phyloP scores from a whole-genome alignment of 2,329 filamentous ascomycete genomes.

The Erysiphe pulchra region DNA sequence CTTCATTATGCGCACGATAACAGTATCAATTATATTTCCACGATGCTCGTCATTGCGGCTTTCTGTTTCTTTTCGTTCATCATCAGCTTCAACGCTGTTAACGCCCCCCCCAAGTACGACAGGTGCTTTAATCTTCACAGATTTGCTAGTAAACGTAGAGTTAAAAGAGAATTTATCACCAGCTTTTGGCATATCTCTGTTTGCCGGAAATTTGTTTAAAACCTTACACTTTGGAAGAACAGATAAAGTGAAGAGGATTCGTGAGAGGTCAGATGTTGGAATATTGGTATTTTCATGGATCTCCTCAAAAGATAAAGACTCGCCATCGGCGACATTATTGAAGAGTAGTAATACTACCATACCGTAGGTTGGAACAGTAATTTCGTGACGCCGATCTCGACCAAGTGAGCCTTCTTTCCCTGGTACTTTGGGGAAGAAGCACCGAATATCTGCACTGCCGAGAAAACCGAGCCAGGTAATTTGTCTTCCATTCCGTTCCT shows the following conservation, averaged over 20 bases:
- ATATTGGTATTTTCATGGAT: slow-evolving; percentile 69
- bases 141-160: slow-evolving; percentile 52
- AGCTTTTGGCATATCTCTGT: slow-evolving; percentile 42
- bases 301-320: slow-evolving; percentile 38
- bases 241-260: slow-evolving; percentile 58
- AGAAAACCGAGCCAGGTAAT: slow-evolving; percentile 53
- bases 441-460: slow-evolving; percentile 69
- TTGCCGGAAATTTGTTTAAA: slow-evolving; percentile 54
- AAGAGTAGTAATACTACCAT: slow-evolving; percentile 81
- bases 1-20: slow-evolving; percentile 69
- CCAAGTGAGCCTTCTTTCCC: slow-evolving; percentile 40
- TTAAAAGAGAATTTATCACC: slow-evolving; percentile 70
- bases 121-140: slow-evolving; percentile 70
- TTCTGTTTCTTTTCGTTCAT: slow-evolving; percentile 44
- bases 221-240: slow-evolving; percentile 65
- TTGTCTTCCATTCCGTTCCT: slow-evolving; percentile 65
- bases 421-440: slow-evolving; percentile 44
- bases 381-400: slow-evolving; percentile 53
- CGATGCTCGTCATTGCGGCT: slow-evolving; percentile 50
- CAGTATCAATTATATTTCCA: slow-evolving; percentile 47
- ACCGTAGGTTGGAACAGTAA: slow-evolving; percentile 77
- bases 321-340: slow-evolving; percentile 39
- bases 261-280: slow-evolving; percentile 42
- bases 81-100: slow-evolving; percentile 60
- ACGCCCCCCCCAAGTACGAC: slow-evolving; percentile 42